Evolutionary conservation across 2,329 filamentous ascomycete genomes (phyloP).

Genomic region (Lecanoromycetidae sp.): DNA sequence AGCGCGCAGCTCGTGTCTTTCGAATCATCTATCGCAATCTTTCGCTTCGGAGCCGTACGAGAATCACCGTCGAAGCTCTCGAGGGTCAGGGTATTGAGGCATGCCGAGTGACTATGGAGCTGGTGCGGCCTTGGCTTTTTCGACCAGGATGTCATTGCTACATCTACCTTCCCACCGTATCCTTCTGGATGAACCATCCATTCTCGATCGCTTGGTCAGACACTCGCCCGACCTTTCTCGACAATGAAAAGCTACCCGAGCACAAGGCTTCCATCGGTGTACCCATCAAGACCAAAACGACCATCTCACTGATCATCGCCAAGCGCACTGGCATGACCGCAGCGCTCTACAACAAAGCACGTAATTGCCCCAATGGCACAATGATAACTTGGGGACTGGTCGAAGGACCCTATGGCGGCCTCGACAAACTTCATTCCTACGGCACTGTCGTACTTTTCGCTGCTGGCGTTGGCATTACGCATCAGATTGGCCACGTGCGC

Average conservation of each 20-base stretch:
- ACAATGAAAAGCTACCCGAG: conserved; percentile 25
- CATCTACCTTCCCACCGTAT: conserved; percentile 55
- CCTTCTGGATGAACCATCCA: conserved; percentile 61
- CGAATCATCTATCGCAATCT: conserved; percentile 56
- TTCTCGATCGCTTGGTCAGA: conserved; percentile 62
- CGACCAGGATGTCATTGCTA: conserved; percentile 63
- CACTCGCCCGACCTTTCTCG: conserved; percentile 2
- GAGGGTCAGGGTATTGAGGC: conserved; percentile 47
- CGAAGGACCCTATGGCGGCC: conserved; percentile 52
- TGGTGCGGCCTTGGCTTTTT: conserved; percentile 54
- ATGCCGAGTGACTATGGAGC: conserved; percentile 56
- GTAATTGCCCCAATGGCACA: conserved; percentile 35
- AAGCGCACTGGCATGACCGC: conserved; percentile 53
- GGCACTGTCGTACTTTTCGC: conserved; percentile 56
- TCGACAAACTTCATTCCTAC: conserved; percentile 47
- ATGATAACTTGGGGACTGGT: conserved; percentile 45
- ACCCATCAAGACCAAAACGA: conserved; percentile 23
- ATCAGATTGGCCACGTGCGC: conserved; percentile 50
- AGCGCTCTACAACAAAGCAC: conserved; percentile 46
- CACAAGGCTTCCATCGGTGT: conserved; percentile 2
- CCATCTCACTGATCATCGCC: conserved; percentile 46
- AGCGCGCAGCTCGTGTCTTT: conserved; percentile 53
- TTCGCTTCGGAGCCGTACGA: conserved; percentile 42
- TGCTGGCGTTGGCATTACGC: conserved; percentile 54
- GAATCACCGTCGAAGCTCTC: conserved; percentile 55